A percentile compares a stretch with the other conserved stretches of the same genome.
Conservation (phyloP, 2,329 filamentous ascomycete genomes). For the Exophiala bonariae region DNA sequence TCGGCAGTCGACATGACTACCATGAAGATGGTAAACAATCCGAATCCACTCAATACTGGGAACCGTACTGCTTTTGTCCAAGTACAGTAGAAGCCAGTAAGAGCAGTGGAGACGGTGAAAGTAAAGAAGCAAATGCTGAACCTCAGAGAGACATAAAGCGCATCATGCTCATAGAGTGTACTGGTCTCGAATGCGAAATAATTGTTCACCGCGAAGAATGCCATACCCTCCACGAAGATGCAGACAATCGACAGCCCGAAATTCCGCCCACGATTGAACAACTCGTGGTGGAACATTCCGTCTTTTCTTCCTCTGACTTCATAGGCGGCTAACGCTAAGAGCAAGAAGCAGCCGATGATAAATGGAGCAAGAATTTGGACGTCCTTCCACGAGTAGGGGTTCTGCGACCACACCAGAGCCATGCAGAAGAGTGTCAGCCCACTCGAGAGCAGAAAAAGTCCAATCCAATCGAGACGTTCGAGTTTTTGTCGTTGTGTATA, state of each 20-base stretch:
- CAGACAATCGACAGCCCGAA: constrained; percentile 57
- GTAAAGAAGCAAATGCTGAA: constrained; percentile 11
- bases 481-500: constrained; percentile 11
- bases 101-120: not conserved
- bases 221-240: constrained; percentile 63
- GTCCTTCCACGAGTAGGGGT: constrained; percentile 53
- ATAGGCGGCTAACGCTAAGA: constrained; percentile 49
- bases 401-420: constrained; percentile 58
- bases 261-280: constrained; percentile 60
- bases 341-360: constrained; percentile 45
- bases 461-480: constrained; percentile 15
- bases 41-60: constrained; percentile 9
- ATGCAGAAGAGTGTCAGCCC: constrained; percentile 48
- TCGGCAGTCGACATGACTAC: not conserved
- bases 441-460: constrained; percentile 2
- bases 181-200: constrained; percentile 14
- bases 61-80: constrained; percentile 8
- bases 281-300: constrained; percentile 43
- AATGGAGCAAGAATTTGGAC: constrained; percentile 52
- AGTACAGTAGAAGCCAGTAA: not conserved
- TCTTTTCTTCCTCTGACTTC: constrained; percentile 57
- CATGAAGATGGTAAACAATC: constrained; percentile 12
- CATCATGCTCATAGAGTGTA: constrained; percentile 5
- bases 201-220: constrained; percentile 56
- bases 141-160: constrained; percentile 2